phyloP scores from a whole-genome alignment of 2,329 filamentous ascomycete species.

The Aspergillus hiratsukae region DNA sequence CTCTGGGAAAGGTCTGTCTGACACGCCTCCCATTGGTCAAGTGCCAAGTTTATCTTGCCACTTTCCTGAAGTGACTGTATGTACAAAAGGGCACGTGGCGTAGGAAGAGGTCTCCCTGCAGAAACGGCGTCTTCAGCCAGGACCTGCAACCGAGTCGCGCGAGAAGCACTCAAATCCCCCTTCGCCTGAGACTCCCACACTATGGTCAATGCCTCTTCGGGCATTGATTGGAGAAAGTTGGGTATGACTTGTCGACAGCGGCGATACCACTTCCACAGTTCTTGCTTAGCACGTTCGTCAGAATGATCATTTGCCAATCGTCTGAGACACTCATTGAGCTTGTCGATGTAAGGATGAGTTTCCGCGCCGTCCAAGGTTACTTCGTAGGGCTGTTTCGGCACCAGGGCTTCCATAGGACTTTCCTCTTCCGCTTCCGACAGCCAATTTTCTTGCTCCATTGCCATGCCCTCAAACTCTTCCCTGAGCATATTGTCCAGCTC shows the following conservation, averaged over 20 bases:
- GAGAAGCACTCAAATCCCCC: constrained; percentile 43
- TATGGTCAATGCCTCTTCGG: constrained; percentile 57
- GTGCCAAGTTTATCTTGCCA: constrained; percentile 56
- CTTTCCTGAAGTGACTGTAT: constrained; percentile 65
- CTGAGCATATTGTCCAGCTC: constrained; percentile 39
- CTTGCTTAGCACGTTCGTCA: constrained; percentile 28
- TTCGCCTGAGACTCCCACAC: constrained; percentile 59
- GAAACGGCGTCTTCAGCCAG: constrained; percentile 64
- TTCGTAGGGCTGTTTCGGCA: constrained; percentile 23
- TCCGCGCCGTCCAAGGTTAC: constrained; percentile 31
- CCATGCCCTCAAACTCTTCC: constrained; percentile 35
- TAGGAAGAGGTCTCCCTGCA: constrained; percentile 52
- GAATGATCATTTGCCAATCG: constrained; percentile 24
- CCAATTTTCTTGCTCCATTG: constrained; percentile 35
- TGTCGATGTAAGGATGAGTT: constrained; percentile 36
- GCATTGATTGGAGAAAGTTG: constrained; percentile 52
- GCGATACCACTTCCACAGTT: constrained; percentile 49
- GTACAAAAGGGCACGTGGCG: constrained; percentile 59
- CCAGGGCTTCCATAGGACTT: constrained; percentile 12
- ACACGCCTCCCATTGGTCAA: constrained; percentile 60
- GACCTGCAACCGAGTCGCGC: constrained; percentile 56
- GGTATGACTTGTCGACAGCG: constrained; percentile 46
- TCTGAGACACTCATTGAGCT: constrained; percentile 38
- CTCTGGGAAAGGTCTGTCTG: constrained; percentile 49
- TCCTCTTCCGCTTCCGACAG: constrained; percentile 21